phyloP scores from a whole-genome alignment of 2,329 filamentous ascomycete species.

The Trichoderma lentiforme region DNA sequence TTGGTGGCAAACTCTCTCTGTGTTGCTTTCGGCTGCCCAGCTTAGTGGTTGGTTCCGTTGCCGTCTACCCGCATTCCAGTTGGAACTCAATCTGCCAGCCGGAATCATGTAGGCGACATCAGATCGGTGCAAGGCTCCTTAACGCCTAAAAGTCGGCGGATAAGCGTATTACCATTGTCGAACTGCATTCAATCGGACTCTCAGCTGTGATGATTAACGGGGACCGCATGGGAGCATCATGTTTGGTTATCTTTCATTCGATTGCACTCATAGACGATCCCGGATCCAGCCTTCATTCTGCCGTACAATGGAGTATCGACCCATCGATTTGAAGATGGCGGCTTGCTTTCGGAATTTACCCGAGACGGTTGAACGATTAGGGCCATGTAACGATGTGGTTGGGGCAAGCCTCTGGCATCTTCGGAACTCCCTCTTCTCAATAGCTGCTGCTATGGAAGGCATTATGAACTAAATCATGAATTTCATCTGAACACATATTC shows the following conservation, averaged over 20 bases:
- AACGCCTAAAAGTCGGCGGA: neutral
- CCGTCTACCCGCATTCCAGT: slow-evolving; percentile 10
- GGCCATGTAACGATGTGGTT: neutral
- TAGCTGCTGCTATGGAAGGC: too few relatives aligned
- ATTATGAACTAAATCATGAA: neutral
- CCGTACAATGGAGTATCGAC: neutral
- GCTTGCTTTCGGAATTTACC: neutral
- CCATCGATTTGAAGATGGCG: neutral
- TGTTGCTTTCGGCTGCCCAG: neutral
- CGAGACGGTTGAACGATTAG: neutral
- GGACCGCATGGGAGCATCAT: neutral
- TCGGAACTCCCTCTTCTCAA: neutral
- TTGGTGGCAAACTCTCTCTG: neutral
- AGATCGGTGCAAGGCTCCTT: neutral
- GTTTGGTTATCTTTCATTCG: neutral
- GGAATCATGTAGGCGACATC: neutral
- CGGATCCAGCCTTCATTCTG: neutral
- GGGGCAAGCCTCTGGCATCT: neutral
- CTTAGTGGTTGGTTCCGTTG: neutral
- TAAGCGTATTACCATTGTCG: neutral
- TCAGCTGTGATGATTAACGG: neutral
- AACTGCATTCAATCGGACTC: neutral
- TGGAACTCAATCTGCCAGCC: neutral
- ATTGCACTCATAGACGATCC: neutral
- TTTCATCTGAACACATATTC: neutral